These are phyloP conservation scores for Lactarius sp. DNA, from an alignment of 768 basidiomycete species.

Conservation along the genomic window DNA sequence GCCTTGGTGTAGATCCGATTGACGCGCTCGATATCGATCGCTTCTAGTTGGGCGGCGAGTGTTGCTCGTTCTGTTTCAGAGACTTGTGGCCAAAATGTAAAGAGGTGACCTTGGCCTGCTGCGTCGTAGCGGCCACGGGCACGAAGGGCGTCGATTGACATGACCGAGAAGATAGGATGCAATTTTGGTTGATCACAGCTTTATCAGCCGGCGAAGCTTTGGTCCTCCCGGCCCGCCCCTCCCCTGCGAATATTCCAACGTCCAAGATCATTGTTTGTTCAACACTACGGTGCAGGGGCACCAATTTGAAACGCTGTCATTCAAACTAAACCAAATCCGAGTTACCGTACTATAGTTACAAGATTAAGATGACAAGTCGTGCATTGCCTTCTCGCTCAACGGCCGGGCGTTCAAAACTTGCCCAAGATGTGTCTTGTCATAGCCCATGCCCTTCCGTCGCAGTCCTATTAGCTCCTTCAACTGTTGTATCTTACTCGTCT, in stretches of 20 bases:
- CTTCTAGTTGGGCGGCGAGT: conserved; percentile 66
- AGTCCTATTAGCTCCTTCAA: conserved; percentile 3
- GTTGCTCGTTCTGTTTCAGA: conserved; percentile 54
- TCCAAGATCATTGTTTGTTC: too few species aligned
- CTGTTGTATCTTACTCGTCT: background rate
- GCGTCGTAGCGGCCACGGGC: conserved; percentile 59
- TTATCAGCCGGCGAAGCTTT: too few species aligned
- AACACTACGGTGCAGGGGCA: too few species aligned
- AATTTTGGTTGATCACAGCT: too few species aligned
- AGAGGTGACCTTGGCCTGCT: conserved; percentile 85
- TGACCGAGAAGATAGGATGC: conserved; percentile 25
- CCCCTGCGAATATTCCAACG: too few species aligned
- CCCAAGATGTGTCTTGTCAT: conserved; percentile 8
- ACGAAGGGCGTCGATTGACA: conserved; percentile 55
- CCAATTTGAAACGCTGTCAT: too few species aligned
- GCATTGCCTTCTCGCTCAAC: background rate
- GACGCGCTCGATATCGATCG: conserved; percentile 84
- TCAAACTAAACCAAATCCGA: too few species aligned
- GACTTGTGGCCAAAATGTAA: conserved; percentile 81
- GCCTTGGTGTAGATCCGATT: conserved; percentile 84
- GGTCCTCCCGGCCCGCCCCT: too few species aligned
- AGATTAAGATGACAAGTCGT: background rate
- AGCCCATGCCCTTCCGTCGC: conserved; percentile 17
- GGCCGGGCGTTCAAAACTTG: conserved; percentile 9
- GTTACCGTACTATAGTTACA: background rate